phyloP scores from a whole-genome alignment of 805 yeast species.

The Sporopachydermia lactativora region DNA sequence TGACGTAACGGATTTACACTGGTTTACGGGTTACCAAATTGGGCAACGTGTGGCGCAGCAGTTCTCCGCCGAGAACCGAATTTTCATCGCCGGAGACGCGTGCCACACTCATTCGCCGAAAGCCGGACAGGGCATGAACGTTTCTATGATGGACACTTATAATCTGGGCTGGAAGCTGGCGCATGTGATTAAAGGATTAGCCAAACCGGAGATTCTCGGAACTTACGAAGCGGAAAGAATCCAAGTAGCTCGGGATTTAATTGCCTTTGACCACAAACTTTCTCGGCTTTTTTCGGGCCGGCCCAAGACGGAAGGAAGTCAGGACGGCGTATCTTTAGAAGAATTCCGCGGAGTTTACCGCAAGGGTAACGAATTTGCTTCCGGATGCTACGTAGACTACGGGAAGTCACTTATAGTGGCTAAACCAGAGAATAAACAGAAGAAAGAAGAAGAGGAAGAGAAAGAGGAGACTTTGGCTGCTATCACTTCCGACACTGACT shows the following conservation, averaged over 20 bases:
- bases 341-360: constrained; percentile 18
- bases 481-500: constrained; percentile 3
- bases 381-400: constrained; percentile 20
- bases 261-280: constrained; percentile 18
- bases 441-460: constrained; percentile 10
- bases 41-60: constrained; percentile 21
- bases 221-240: constrained; percentile 21
- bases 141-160: constrained; percentile 18
- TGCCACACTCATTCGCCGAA: constrained; percentile 21
- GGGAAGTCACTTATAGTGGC: constrained; percentile 11
- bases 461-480: constrained; percentile 4
- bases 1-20: constrained; percentile 16
- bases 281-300: constrained; percentile 19
- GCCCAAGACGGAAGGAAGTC: constrained; percentile 13
- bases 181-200: constrained; percentile 18
- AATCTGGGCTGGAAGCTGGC: constrained; percentile 23
- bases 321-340: constrained; percentile 17
- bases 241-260: constrained; percentile 20
- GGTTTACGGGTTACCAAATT: constrained; percentile 22
- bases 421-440: constrained; percentile 4
- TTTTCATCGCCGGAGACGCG: constrained; percentile 22
- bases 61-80: constrained; percentile 15
- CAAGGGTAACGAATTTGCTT: constrained; percentile 19
- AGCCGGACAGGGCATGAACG: constrained; percentile 24
- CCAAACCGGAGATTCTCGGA: constrained; percentile 14